A percentile compares a stretch with the other conserved stretches of the same genome.
Evolutionary conservation across 2,329 filamentous ascomycete species (phyloP).

Genomic region (Cadophora sp.): DNA sequence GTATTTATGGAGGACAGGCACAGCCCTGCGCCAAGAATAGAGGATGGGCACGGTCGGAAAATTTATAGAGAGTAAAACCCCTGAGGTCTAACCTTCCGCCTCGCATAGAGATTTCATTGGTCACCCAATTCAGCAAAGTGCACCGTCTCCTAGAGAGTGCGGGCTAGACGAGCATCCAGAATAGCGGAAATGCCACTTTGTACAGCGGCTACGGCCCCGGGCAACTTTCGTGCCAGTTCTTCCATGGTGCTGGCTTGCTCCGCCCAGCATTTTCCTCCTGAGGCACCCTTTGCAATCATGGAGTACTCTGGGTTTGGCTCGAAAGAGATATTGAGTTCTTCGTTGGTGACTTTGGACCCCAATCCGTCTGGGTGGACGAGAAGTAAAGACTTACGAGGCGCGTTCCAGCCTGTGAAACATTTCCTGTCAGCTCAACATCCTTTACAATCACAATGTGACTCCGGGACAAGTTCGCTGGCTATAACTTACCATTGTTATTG

Average conservation of each 20-base stretch:
- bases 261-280: constrained; percentile 67
- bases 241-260: constrained; percentile 48
- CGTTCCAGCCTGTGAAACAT: constrained; percentile 63
- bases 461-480: too few species aligned
- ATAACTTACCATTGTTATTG: constrained; percentile 64
- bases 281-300: constrained; percentile 70
- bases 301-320: constrained; percentile 70
- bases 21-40: too few species aligned
- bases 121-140: too few species aligned
- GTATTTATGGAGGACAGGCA: too few species aligned
- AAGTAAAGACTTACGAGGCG: constrained; percentile 65
- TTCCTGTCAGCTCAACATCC: neutral
- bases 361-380: constrained; percentile 70
- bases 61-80: too few species aligned
- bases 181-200: neutral
- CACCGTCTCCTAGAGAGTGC: too few species aligned
- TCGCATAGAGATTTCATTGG: too few species aligned
- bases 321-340: constrained; percentile 71
- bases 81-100: too few species aligned
- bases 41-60: too few species aligned
- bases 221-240: neutral
- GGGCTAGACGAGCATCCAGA: neutral
- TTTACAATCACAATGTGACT: neutral
- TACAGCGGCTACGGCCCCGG: neutral
- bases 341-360: constrained; percentile 65